A percentile compares a stretch with the other conserved stretches of the same genome.
Conservation (phyloP, 306 rosid genomes). For the Cyamopsis tetragonoloba region DNA sequence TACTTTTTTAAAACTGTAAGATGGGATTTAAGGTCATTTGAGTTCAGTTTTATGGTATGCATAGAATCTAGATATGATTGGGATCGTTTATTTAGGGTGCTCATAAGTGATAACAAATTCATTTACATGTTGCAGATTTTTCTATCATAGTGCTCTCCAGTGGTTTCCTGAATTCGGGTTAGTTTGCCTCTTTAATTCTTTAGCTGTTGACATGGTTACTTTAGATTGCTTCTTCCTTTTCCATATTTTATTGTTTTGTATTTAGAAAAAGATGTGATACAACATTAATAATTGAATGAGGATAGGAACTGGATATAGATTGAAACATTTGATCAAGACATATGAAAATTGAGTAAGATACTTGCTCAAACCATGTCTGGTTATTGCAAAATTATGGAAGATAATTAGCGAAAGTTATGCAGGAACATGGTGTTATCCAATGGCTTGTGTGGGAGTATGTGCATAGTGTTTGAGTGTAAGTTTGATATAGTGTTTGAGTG, state of each 20-base stretch:
- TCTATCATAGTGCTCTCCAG: conserved; percentile 85
- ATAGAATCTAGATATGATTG: neutral
- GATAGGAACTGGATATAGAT: neutral
- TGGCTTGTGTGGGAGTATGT: neutral
- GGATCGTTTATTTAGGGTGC: conserved; percentile 17
- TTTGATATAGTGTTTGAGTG: no score
- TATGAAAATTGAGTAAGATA: neutral
- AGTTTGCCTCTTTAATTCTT: conserved; percentile 35
- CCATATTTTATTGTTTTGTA: neutral
- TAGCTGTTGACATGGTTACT: neutral
- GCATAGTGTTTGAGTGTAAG: neutral
- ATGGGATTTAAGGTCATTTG: neutral
- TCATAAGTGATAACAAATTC: conserved; percentile 18
- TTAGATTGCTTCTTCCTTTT: conserved; percentile 2
- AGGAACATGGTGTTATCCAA: neutral
- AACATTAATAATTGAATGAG: neutral
- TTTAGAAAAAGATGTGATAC: neutral
- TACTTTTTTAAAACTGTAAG: neutral
- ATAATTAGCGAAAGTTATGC: neutral
- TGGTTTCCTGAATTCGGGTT: conserved; percentile 92
- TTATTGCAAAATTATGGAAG: neutral
- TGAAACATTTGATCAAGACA: neutral
- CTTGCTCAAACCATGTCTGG: neutral
- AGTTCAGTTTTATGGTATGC: neutral
- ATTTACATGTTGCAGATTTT: conserved; percentile 55